Percentiles rank a stretch among this genome's conserved stretches.
Conservation (phyloP, 2,329 filamentous ascomycete species). For the Aspergillus carbonarius region DNA sequence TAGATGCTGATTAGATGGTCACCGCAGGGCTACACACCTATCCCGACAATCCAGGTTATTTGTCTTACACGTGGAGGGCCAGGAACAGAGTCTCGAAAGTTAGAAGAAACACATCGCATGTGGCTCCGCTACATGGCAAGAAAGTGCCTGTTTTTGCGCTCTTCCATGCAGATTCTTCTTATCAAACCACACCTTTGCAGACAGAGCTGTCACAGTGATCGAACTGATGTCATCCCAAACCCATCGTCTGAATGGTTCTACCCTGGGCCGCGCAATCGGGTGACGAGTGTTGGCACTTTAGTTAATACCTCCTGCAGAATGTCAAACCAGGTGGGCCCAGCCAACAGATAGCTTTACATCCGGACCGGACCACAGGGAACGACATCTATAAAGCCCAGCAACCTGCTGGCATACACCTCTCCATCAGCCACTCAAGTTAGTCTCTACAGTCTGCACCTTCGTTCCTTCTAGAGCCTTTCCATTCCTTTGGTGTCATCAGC, state of each 20-base stretch:
- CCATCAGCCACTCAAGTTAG: background rate
- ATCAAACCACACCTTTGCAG: background rate
- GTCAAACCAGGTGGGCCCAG: conserved; percentile 1
- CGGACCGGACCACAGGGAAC: background rate
- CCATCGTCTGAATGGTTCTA: background rate
- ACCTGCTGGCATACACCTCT: background rate
- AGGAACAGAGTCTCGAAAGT: too few species aligned
- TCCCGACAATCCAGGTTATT: too few species aligned
- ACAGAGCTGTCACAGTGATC: background rate
- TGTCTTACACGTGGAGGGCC: too few species aligned
- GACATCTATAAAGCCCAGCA: background rate
- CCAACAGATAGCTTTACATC: background rate
- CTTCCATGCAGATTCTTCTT: background rate
- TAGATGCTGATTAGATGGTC: background rate
- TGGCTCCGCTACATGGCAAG: background rate
- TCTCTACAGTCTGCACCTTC: background rate
- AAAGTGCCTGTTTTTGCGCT: background rate
- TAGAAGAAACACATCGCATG: too few species aligned
- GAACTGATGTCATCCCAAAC: background rate
- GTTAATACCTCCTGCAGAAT: background rate
- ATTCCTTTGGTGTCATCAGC: background rate
- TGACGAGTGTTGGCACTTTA: background rate
- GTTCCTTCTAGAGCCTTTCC: background rate
- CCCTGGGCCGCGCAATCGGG: conserved; percentile 3
- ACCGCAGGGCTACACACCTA: background rate